Base-by-base conservation (phyloP, 768 basidiomycete genomes). In the Mycena filopes region DNA sequence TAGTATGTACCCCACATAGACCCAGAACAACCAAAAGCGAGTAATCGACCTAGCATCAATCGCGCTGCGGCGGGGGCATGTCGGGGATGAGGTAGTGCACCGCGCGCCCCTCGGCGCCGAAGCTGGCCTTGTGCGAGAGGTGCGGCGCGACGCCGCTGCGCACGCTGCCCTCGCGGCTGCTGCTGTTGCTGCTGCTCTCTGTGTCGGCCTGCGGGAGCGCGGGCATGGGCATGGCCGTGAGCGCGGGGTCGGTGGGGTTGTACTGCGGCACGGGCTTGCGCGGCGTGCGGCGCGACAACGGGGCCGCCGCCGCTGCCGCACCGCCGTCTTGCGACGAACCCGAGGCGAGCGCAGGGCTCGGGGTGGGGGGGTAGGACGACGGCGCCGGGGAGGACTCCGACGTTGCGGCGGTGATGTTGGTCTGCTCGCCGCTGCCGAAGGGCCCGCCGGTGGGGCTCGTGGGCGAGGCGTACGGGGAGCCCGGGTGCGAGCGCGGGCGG, bases 31-130 rank as follows among this genome's bases (percentile, higher is more conserved):
- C n/a, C n/a, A n/a, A n/a, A n/a, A n/a, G n/a, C n/a, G n/a, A n/a
- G n/a, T n/a, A n/a, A n/a, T n/a, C n/a, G n/a, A n/a, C n/a, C n/a
- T n/a, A n/a, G n/a, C n/a, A 36, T 72, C 66, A 72, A 42, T 79
- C 75, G 58, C 53, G 70, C 69, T 67, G 71, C 13, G 74, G 74
- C 21, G 71, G 74, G 20, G 87, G 87, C 81, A 87, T 80, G 70
- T 88, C 87, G 11, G 87, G 87, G 43, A 88, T 87, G 62, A 88
- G 72, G 77, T 86, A 87, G 73, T 88, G 87, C 63, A 88, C 67
- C 26, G 80, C 80, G 46, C 80, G 77, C 8, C 78, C 78, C 13
- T 80, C 80, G 36, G 79, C 79, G 54, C 81, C 84, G 72, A 86
- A 79, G 73, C 82, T 83, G 42, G 75, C 74, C 72, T 84, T 84